Conservation (phyloP, 441 rosid genomes). For the Arabidopsis hybrid region DNA sequence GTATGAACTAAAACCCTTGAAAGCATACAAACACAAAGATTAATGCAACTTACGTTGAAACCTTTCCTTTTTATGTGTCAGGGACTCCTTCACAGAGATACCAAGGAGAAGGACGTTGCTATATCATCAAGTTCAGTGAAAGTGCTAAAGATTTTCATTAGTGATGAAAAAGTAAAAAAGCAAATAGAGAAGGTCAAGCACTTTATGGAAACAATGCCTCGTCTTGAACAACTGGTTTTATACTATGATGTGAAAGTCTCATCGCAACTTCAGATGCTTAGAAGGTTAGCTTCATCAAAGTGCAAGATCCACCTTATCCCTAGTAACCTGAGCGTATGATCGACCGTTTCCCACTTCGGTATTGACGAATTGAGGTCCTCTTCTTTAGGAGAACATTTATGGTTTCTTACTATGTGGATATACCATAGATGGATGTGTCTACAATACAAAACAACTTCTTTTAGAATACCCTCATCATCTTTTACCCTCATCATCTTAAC, state of each 20-base stretch:
- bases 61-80: background rate
- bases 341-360: background rate
- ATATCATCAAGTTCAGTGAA: background rate
- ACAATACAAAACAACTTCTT: background rate
- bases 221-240: constrained; percentile 32
- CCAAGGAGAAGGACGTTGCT: background rate
- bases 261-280: constrained; percentile 8
- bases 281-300: background rate
- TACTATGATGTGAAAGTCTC: constrained; percentile 14
- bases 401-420: background rate
- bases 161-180: background rate
- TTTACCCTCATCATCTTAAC: too few relatives aligned
- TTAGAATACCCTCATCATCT: too few relatives aligned
- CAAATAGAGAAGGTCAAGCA: background rate
- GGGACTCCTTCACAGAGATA: background rate
- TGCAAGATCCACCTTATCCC: constrained; percentile 12
- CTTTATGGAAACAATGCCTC: constrained; percentile 30
- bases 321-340: background rate
- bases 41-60: background rate
- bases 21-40: background rate
- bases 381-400: constrained; percentile 6
- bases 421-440: background rate
- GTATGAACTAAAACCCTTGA: background rate
- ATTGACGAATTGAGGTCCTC: background rate
- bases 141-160: background rate